Evolutionary conservation across 306 rosid species (phyloP), one percentile per base, ranked within the genome.

Genomic region (Morella rubra): DNA sequence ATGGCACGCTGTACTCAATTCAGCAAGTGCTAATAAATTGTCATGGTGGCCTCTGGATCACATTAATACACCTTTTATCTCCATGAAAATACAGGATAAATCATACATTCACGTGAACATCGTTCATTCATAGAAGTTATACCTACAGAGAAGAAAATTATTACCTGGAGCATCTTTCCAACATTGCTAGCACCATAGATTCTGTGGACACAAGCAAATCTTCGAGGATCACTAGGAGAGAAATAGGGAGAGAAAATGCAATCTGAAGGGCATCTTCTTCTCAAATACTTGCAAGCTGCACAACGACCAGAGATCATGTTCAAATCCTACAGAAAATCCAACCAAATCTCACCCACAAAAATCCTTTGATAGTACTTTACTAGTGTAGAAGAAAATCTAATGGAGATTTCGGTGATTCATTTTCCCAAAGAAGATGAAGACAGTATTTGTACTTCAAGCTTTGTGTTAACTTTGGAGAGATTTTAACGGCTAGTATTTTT

Each of bases 181-280:
- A 92, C 92, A 71, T 91, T 90, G 81, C 85, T 85, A 47, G 91
- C 88, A 80, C 97, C 97, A 77, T 85, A 90, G 46, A 92, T 89
- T 85, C 73, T 80, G 49, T 95, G 97, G 81, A 92, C 96, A 60
- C 13, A 73, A 24, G 90, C 78, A 84, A 92, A 92, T 88, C 86
- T 89, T 86, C 89, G 84, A 84, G 91, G 93, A 83, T 92, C 84
- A 54, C 85, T 85, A 14, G 92, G 73, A 69, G 97, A 93, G 47
- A 92, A 94, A 74, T 81, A 85, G 11, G 92, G 90, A 81, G 89
- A 82, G 79, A 92, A 90, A 76, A 90, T 84, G 85, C 98, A 92
- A 81, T 92, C 82, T 0, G 85, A 72, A 76, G 91, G 87, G 20
- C 95, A 95, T 54, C 73, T 89, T 72, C 93, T 88, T 83, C 96